Evolutionary conservation across 129 eudicot genomes (phyloP).

Genomic region (Artemisia annua): DNA sequence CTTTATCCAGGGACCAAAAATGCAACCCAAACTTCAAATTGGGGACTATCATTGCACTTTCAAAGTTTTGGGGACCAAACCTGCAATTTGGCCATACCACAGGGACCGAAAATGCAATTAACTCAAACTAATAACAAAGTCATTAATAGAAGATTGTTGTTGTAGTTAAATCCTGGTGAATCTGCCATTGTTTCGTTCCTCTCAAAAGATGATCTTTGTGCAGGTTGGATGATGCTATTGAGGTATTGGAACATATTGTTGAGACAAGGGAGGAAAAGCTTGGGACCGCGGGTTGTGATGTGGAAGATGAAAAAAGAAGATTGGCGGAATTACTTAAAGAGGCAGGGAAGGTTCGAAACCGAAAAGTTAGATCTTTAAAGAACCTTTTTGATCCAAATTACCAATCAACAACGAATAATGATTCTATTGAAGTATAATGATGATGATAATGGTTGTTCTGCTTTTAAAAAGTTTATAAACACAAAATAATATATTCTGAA

Average conservation of each 20-base stretch:
- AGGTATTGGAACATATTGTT: conserved; percentile 38
- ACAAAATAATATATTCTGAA: conserved; percentile 14
- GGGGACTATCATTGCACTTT: too few relatives aligned
- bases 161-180: neutral
- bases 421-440: conserved; percentile 22
- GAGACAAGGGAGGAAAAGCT: conserved; percentile 41
- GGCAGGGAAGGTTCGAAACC: conserved; percentile 33
- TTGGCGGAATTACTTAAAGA: conserved; percentile 33
- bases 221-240: conserved; percentile 44
- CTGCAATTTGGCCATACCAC: too few relatives aligned
- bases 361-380: conserved; percentile 32
- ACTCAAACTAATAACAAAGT: too few relatives aligned
- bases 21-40: too few relatives aligned
- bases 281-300: conserved; percentile 33
- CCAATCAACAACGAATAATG: conserved; percentile 21
- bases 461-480: conserved; percentile 15
- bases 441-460: too few relatives aligned
- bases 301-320: conserved; percentile 39
- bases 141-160: neutral
- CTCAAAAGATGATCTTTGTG: conserved; percentile 23
- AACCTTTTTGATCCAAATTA: conserved; percentile 32
- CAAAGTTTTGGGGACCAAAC: too few relatives aligned
- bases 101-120: too few relatives aligned
- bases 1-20: too few relatives aligned
- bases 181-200: neutral